Base-by-base conservation (phyloP, 2,329 filamentous ascomycete genomes). In the Chaetomium globosum region DNA sequence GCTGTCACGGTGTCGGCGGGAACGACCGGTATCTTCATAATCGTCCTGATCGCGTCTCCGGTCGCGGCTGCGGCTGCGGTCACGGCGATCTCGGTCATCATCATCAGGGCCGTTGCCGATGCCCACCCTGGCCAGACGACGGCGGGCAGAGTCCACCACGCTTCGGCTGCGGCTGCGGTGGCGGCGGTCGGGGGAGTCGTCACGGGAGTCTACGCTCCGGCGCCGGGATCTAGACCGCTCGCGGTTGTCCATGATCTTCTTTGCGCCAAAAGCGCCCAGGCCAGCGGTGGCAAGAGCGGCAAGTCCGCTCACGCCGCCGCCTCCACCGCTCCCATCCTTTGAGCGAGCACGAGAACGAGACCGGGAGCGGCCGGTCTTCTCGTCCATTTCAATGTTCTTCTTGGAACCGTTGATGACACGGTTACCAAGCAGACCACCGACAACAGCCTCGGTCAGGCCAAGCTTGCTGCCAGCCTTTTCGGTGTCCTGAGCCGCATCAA, bases 391-490 rank as follows among this genome's bases (percentile, higher is more conserved):
- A 75, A 87, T 89, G 74, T 84, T 86, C 76, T 82, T 86, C 79
- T 82, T 84, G 56, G 90, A 87, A 23, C 93, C 93, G 74, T 97
- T 93, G 75, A 96, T 86, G 67, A 97, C 80, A 62, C 91, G 89
- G 78, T 93, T 96, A 53, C 92, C 90, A 36, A 94, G 87, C 54
- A 97, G 84, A 77, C 94, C 94, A 73, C 93, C 93, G 66, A 97
- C 85, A 63, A 96, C 93, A 46, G 93, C 91, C 76, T 96, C 92
- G 49, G 93, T 83, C 63, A 97, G 84, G 72, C 95, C 90, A 56
- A 92, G 87, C 78, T 93, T 96, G 79, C 89, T 91, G 75, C 93
- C 89, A 75, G 91, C 88, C 71, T 89, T 87, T 21, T 83, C 82
- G 6, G 88, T 84, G 72, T 93, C 84, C 51, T 93, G 84, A 28